Conservation (phyloP, 176 grass and related monocot species). For the Avena sativa region DNA sequence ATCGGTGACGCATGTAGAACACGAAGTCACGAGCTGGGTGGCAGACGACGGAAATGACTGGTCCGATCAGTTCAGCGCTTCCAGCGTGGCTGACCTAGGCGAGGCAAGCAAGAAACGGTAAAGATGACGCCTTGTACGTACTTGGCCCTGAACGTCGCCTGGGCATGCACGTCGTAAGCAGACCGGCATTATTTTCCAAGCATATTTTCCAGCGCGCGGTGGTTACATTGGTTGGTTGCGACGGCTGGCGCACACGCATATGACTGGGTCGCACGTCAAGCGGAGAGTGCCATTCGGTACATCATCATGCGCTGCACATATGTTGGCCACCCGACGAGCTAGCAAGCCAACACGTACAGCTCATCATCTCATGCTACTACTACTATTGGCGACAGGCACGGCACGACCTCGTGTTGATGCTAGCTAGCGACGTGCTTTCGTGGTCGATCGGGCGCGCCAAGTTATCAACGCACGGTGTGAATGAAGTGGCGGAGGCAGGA, state of each 20-base stretch:
- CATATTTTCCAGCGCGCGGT: background rate
- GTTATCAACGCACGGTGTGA: slow-evolving; percentile 6
- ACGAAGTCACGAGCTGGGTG: background rate
- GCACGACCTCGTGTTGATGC: background rate
- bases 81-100: slow-evolving; percentile 31
- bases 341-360: background rate
- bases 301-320: slow-evolving; percentile 40
- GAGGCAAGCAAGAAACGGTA: background rate
- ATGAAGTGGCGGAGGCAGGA: background rate
- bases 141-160: slow-evolving; percentile 22
- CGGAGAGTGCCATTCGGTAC: background rate
- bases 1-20: background rate
- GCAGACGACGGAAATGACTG: background rate
- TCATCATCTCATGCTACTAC: background rate
- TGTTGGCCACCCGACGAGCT: background rate
- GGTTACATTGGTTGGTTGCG: slow-evolving; percentile 32
- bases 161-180: slow-evolving; percentile 42
- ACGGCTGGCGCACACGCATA: slow-evolving; percentile 19
- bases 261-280: slow-evolving; percentile 56
- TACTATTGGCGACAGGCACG: background rate
- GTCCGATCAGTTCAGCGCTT: background rate
- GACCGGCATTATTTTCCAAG: background rate
- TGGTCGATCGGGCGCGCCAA: background rate
- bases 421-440: background rate
- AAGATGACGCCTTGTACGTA: background rate